phyloP scores from a whole-genome alignment of 2,329 filamentous ascomycete species.

The Thermothelomyces thermophilus region DNA sequence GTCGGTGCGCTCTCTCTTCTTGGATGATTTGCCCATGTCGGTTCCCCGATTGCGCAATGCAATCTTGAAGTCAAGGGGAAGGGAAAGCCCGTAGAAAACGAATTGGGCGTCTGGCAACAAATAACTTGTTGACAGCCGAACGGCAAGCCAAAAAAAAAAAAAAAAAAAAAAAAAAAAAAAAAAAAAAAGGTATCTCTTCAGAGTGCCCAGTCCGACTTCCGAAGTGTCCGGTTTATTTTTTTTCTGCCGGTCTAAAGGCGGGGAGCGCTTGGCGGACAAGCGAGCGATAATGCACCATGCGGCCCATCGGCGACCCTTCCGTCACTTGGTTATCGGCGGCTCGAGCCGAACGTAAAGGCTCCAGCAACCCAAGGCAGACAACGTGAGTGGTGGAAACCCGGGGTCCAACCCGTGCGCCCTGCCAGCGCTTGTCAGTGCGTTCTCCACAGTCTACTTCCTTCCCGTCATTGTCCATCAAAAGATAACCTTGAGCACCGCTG shows the following conservation, averaged over 20 bases:
- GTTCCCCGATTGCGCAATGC: not conserved
- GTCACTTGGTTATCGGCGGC: not conserved
- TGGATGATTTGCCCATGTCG: slow-evolving; percentile 24
- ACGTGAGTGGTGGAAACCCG: not conserved
- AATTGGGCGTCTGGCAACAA: not conserved
- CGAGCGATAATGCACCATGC: slow-evolving; percentile 10
- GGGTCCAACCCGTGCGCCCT: too few species aligned
- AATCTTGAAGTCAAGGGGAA: not conserved
- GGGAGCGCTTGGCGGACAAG: slow-evolving; percentile 4
- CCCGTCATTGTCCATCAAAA: too few species aligned
- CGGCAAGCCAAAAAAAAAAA: not conserved
- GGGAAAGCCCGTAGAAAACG: not conserved
- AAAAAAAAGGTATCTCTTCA: too few species aligned
- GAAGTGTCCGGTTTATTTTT: too few species aligned
- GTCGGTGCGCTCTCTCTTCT: slow-evolving; percentile 23
- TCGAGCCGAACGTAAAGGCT: not conserved
- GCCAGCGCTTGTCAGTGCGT: too few species aligned
- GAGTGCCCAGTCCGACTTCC: too few species aligned
- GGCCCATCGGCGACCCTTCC: slow-evolving; percentile 16
- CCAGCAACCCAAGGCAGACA: too few species aligned
- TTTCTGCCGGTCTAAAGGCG: slow-evolving; percentile 21
- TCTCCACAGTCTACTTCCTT: too few species aligned
- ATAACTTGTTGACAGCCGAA: not conserved
- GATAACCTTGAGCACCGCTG: too few species aligned
- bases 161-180: too few species aligned